phyloP scores from a whole-genome alignment of 768 basidiomycete species.

The Suillus americanus region DNA sequence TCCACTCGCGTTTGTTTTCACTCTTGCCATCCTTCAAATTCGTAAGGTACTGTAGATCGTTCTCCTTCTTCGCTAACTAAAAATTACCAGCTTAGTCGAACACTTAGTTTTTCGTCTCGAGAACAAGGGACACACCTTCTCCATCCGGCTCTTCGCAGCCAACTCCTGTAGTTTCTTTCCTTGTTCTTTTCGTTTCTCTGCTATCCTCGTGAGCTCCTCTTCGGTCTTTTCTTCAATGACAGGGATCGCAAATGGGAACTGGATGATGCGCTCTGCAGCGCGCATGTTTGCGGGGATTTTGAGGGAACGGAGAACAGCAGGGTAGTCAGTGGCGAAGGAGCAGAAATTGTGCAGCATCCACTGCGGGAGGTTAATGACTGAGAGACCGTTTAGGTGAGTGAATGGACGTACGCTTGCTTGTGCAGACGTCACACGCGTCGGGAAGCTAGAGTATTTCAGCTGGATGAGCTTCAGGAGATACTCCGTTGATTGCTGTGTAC shows the following conservation, averaged over 20 bases:
- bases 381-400: neutral
- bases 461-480: conserved; percentile 92
- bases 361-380: conserved; percentile 37
- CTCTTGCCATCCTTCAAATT: conserved; percentile 62
- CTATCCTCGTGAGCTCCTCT: conserved; percentile 76
- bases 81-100: neutral
- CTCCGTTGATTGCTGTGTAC: conserved; percentile 85
- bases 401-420: conserved; percentile 71
- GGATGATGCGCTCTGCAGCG: conserved; percentile 68
- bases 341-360: conserved; percentile 92
- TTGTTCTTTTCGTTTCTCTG: conserved; percentile 83
- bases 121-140: conserved; percentile 59
- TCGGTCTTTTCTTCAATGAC: conserved; percentile 83
- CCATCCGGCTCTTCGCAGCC: conserved; percentile 78
- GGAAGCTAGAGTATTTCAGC: conserved; percentile 93
- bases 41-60: conserved; percentile 63
- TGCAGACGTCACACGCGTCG: conserved; percentile 71
- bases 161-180: conserved; percentile 89
- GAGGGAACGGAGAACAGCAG: conserved; percentile 61
- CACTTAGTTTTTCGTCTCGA: neutral
- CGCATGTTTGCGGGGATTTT: conserved; percentile 65
- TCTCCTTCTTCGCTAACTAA: conserved; percentile 76
- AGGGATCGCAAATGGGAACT: conserved; percentile 77
- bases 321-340: conserved; percentile 80
- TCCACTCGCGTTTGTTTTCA: conserved; percentile 74